Conservation (phyloP, 2,329 filamentous ascomycete genomes). For the Ophiosphaerella korrae region DNA sequence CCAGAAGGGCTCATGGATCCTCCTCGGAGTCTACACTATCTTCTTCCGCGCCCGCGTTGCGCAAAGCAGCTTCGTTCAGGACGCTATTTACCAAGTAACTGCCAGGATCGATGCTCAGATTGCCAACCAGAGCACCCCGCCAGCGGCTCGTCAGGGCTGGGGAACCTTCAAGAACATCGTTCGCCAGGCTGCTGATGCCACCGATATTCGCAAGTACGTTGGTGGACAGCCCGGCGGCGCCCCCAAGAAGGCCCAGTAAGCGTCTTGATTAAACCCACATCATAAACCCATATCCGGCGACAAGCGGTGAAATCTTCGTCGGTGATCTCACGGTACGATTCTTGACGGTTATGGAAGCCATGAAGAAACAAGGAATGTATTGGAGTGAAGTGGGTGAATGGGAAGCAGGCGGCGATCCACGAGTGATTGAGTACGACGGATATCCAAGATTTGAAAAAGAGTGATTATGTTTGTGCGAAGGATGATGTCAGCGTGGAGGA, state of each 20-base stretch:
- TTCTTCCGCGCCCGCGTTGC: slow-evolving; percentile 90
- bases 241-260: slow-evolving; percentile 67
- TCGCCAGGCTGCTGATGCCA: slow-evolving; percentile 76
- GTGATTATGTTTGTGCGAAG: too few species aligned
- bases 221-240: slow-evolving; percentile 58
- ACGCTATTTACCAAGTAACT: slow-evolving; percentile 72
- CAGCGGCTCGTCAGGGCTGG: slow-evolving; percentile 79
- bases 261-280: slow-evolving; percentile 11
- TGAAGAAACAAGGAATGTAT: slow-evolving; percentile 11
- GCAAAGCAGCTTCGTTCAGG: slow-evolving; percentile 93
- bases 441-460: background rate
- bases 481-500: too few species aligned
- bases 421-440: background rate
- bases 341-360: slow-evolving; percentile 32
- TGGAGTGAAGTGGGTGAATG: background rate
- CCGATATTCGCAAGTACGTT: slow-evolving; percentile 77
- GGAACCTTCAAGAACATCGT: slow-evolving; percentile 74
- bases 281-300: slow-evolving; percentile 21
- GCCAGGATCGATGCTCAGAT: slow-evolving; percentile 80
- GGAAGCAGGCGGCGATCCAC: background rate
- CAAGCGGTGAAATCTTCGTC: slow-evolving; percentile 14
- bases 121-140: slow-evolving; percentile 85
- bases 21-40: slow-evolving; percentile 81
- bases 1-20: slow-evolving; percentile 87
- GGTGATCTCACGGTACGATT: slow-evolving; percentile 22